Conservation (phyloP, 768 basidiomycete genomes). For the Kwoniella sp. region DNA sequence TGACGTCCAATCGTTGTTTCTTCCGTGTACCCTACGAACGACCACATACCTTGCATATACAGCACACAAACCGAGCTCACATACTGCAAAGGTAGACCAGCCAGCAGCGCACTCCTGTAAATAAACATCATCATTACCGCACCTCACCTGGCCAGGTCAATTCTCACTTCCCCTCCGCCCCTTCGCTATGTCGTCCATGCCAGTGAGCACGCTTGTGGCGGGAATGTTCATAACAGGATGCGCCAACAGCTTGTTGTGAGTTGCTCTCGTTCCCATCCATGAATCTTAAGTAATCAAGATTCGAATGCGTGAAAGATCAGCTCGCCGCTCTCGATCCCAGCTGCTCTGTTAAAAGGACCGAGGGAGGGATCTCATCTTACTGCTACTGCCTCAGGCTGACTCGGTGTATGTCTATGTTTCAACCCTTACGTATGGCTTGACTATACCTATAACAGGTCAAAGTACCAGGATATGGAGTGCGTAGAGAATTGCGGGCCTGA, state of each 20-base stretch:
- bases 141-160: no score
- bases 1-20: background rate
- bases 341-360: no score
- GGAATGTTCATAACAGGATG: conserved; percentile 77
- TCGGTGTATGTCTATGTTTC: conserved; percentile 55
- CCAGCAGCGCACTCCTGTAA: no score
- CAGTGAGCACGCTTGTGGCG: conserved; percentile 68
- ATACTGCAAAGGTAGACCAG: no score
- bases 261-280: conserved; percentile 1
- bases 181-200: conserved; percentile 41
- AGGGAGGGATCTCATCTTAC: no score
- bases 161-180: no score
- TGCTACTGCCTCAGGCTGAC: background rate
- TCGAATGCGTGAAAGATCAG: no score
- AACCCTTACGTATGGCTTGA: no score
- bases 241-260: conserved; percentile 57
- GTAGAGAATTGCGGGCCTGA: conserved; percentile 83
- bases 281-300: no score
- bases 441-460: no score
- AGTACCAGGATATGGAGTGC: conserved; percentile 85
- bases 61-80: no score
- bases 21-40: background rate
- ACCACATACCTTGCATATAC: background rate
- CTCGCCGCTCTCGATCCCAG: no score
- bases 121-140: background rate